Evolutionary conservation across 2,329 filamentous ascomycete species (phyloP), one percentile per base, ranked within the genome.

Genomic region (Arthrobotrys megalospora): DNA sequence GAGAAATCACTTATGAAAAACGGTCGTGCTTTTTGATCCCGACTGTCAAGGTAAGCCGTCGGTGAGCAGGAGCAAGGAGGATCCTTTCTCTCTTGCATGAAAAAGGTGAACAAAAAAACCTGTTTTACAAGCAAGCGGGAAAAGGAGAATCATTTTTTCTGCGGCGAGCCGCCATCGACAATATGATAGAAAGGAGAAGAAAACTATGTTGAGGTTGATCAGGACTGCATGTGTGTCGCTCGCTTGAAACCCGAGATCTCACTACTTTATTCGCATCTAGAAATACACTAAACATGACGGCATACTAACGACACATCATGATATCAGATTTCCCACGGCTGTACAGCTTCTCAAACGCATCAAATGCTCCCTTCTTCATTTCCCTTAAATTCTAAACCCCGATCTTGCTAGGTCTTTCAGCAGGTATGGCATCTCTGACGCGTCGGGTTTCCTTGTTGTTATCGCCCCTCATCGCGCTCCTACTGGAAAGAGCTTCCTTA

Each of bases 381-480:
- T 60, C 53, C 34, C 10, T 36, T 2, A 7, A 14, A 55, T 19
- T 4, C 14, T 4, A 36, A 38, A 55, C 7, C 32, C 52, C 34
- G 24, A 28, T 28, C 24, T 28, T 28, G 24, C 16, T 32, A 36
- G 5, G 10, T 38, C 10, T 34, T 4, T 19, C n/a, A 7, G 5
- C 11, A 14, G 55, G 19, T 14, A 19, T n/a, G 28, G n/a, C 1
- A 60, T 60, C 1, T 21, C 21, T 2, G 41, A 47, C 60, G 60
- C 60, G 60, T 64, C 43, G 24, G 60, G 41, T 41, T 48, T 32
- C 60, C 55, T 43, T 60, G 55, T 60, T 41, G 43, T 60, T n/a
- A 16, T 43, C 19, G 4, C 60, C 68, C 58, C 68, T 72, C 68
- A 72, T 72, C 68, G 68, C 68, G 68, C 45, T 52, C 34, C 53